A percentile compares a stretch with the other conserved stretches of the same genome.
phyloP scores from a whole-genome alignment of 805 yeast species.

The Suhomyces sp. region DNA sequence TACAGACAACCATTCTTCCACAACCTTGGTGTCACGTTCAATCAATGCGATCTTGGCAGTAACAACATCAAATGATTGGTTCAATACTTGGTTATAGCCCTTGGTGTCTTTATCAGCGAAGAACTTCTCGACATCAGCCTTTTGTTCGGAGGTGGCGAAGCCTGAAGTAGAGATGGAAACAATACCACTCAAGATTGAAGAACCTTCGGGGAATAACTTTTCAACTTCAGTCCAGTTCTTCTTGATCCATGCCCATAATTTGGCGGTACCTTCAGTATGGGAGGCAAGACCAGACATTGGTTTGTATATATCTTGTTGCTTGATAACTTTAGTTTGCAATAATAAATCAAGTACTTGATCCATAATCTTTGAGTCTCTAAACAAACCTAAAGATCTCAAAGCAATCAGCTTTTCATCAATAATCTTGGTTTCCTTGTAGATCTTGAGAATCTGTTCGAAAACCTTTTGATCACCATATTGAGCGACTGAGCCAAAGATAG shows the following conservation, averaged over 20 bases:
- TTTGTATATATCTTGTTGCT: slow-evolving; percentile 68
- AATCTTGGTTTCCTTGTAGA: slow-evolving; percentile 59
- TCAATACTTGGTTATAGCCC: slow-evolving; percentile 63
- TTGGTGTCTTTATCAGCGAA: slow-evolving; percentile 54
- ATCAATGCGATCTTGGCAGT: slow-evolving; percentile 58
- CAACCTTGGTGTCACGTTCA: slow-evolving; percentile 48
- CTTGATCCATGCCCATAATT: slow-evolving; percentile 71
- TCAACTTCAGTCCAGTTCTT: slow-evolving; percentile 68
- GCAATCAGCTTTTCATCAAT: slow-evolving; percentile 71
- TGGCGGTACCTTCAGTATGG: slow-evolving; percentile 62
- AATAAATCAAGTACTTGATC: slow-evolving; percentile 55
- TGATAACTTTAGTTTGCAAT: slow-evolving; percentile 55
- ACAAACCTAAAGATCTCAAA: slow-evolving; percentile 64
- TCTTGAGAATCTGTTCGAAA: slow-evolving; percentile 58
- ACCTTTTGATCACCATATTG: slow-evolving; percentile 58
- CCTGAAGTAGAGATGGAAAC: slow-evolving; percentile 61
- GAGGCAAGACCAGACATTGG: slow-evolving; percentile 74
- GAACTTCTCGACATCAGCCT: slow-evolving; percentile 49
- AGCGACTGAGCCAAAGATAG: slow-evolving; percentile 67
- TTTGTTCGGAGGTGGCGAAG: slow-evolving; percentile 55
- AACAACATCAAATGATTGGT: slow-evolving; percentile 61
- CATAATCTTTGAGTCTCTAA: slow-evolving; percentile 50
- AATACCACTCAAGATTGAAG: slow-evolving; percentile 75
- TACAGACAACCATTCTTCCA: slow-evolving; percentile 47
- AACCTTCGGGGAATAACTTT: slow-evolving; percentile 73